A percentile compares a stretch with the other conserved stretches of the same genome.
Evolutionary conservation across 2,329 filamentous ascomycete species (phyloP).

Genomic region (Apiospora rasikravindrae): DNA sequence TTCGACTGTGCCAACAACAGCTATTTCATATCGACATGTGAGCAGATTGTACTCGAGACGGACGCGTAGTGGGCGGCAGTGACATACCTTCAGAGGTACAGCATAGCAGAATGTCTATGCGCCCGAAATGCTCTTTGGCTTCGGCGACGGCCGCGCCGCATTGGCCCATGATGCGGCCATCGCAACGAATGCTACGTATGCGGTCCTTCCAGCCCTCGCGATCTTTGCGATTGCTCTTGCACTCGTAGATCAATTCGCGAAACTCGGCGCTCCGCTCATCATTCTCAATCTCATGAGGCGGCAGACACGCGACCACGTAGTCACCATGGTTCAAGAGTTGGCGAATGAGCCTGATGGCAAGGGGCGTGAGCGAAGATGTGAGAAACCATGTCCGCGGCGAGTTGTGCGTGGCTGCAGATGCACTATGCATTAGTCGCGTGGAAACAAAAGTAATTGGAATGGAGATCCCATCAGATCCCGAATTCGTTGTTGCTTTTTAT

Average conservation of each 20-base stretch:
- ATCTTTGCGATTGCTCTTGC: slow-evolving; percentile 65
- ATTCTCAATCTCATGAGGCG: slow-evolving; percentile 79
- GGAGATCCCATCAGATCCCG: slow-evolving; percentile 12
- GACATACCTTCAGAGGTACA: slow-evolving; percentile 80
- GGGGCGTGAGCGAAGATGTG: slow-evolving; percentile 82
- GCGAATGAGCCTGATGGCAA: slow-evolving; percentile 81
- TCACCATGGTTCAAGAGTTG: slow-evolving; percentile 90
- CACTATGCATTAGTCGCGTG: slow-evolving; percentile 41
- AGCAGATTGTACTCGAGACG: background rate
- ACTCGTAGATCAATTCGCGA: slow-evolving; percentile 75
- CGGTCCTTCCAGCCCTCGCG: slow-evolving; percentile 82
- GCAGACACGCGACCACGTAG: slow-evolving; percentile 83
- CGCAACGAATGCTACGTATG: slow-evolving; percentile 69
- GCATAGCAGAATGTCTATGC: slow-evolving; percentile 88
- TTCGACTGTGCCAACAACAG: slow-evolving; percentile 88
- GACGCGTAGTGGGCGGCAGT: slow-evolving; percentile 22
- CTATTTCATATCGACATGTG: slow-evolving; percentile 46
- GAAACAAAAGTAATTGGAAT: background rate
- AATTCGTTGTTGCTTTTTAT: slow-evolving; percentile 17
- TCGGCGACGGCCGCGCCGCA: slow-evolving; percentile 88
- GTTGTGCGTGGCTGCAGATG: slow-evolving; percentile 69
- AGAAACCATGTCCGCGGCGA: slow-evolving; percentile 91
- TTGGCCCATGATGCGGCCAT: slow-evolving; percentile 67
- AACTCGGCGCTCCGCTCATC: slow-evolving; percentile 79
- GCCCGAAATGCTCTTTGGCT: slow-evolving; percentile 81